phyloP scores from a whole-genome alignment of 208 protist species.

The Acanthamoeba castellanii region DNA sequence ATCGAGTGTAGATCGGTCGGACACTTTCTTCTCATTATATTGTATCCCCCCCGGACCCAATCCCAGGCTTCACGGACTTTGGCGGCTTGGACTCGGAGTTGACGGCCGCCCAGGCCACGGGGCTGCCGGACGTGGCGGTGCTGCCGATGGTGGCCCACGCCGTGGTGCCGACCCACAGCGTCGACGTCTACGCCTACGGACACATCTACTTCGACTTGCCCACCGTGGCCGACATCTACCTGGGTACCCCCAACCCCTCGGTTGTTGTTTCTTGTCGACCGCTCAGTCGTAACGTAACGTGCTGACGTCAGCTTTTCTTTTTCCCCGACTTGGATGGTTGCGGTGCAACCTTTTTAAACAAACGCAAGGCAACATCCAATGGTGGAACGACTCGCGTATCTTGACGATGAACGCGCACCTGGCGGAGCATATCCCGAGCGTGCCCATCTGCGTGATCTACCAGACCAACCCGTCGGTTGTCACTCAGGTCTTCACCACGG shows the following conservation, averaged over 20 bases:
- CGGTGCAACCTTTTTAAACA: too few relatives aligned
- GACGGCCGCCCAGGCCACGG: not conserved
- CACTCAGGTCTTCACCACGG: slow-evolving; percentile 29
- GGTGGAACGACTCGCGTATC: slow-evolving; percentile 31
- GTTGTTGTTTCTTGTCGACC: too few relatives aligned
- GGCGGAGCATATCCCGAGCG: not conserved
- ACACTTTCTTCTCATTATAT: too few relatives aligned
- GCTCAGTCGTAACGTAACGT: too few relatives aligned
- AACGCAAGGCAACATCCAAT: not conserved
- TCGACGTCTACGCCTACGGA: slow-evolving; percentile 8
- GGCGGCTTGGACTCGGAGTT: not conserved
- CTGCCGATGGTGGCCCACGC: slow-evolving; percentile 30
- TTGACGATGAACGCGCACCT: not conserved
- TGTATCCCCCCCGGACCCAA: too few relatives aligned
- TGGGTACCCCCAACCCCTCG: not conserved
- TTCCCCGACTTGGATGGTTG: too few relatives aligned
- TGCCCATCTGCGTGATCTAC: slow-evolving; percentile 33
- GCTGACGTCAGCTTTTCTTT: too few relatives aligned
- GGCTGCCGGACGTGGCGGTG: slow-evolving; percentile 2
- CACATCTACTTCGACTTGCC: not conserved
- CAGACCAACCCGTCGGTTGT: slow-evolving; percentile 38
- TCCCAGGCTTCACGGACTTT: slow-evolving; percentile 23
- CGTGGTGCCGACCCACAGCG: not conserved
- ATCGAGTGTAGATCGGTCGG: too few relatives aligned
- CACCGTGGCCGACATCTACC: not conserved